phyloP scores from a whole-genome alignment of 2,329 filamentous ascomycete species.

The Trichophyton schoenleinii region DNA sequence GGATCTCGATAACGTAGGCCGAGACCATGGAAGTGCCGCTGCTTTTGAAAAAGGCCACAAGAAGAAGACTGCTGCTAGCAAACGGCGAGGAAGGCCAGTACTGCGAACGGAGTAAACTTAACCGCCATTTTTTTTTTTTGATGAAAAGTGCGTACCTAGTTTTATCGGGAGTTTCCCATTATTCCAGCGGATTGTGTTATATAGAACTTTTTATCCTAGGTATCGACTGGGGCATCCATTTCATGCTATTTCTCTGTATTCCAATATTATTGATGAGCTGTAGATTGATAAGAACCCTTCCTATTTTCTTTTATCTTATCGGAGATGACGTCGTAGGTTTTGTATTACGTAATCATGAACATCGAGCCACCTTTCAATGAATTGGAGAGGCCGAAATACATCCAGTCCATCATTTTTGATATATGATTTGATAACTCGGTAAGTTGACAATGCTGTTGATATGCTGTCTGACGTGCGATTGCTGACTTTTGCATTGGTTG shows the following conservation, averaged over 20 bases:
- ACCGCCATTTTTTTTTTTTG: not conserved
- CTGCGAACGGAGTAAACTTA: slow-evolving; percentile 24
- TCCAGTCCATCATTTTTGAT: not conserved
- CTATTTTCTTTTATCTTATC: not conserved
- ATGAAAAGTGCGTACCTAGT: not conserved
- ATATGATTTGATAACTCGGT: not conserved
- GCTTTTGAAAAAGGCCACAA: slow-evolving; percentile 42
- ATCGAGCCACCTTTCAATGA: slow-evolving; percentile 1
- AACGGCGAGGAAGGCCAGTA: slow-evolving; percentile 33
- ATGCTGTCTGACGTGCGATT: not conserved
- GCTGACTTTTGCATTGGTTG: not conserved
- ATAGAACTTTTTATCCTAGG: not conserved
- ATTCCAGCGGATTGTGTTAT: slow-evolving; percentile 1
- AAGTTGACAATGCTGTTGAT: not conserved
- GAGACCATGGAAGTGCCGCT: slow-evolving; percentile 61
- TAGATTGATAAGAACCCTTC: not conserved
- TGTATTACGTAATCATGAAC: not conserved
- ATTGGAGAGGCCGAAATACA: not conserved
- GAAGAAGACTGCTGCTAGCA: slow-evolving; percentile 32
- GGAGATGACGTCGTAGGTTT: not conserved
- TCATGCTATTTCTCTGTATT: not conserved
- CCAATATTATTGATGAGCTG: not conserved
- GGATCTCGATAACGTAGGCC: slow-evolving; percentile 88
- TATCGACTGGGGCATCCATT: not conserved
- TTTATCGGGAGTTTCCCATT: not conserved